Evolutionary conservation across 1,139 yeast genomes (phyloP).

Genomic region (Yamadazyma triangularis): DNA sequence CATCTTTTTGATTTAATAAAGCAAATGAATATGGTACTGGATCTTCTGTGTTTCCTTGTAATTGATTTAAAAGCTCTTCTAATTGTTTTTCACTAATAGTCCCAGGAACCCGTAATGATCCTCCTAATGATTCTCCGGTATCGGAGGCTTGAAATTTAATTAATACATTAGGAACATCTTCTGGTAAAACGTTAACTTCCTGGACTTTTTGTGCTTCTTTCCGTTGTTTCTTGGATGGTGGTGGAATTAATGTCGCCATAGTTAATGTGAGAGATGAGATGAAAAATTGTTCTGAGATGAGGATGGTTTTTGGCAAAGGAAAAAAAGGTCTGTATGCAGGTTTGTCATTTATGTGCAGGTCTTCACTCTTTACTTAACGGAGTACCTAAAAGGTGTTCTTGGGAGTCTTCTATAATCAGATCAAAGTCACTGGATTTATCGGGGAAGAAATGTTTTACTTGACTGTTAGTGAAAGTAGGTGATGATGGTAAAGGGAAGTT

Average conservation of each 20-base stretch:
- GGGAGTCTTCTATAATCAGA: conserved; percentile 3
- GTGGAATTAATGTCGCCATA: conserved; percentile 95
- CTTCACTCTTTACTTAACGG: no score
- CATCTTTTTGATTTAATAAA: conserved; percentile 43
- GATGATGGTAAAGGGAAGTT: conserved; percentile 18
- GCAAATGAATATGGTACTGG: conserved; percentile 91
- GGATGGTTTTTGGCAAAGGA: no score
- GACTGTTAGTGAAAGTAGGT: conserved; percentile 12
- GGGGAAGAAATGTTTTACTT: conserved; percentile 4
- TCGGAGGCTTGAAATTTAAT: conserved; percentile 91
- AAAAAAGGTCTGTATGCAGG: no score
- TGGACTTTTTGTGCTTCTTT: conserved; percentile 78
- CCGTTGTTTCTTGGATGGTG: conserved; percentile 87
- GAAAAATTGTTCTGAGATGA: background rate
- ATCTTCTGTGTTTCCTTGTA: conserved; percentile 65
- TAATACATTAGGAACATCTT: conserved; percentile 80
- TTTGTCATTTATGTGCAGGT: no score
- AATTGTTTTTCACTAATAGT: conserved; percentile 80
- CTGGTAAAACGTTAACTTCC: conserved; percentile 70
- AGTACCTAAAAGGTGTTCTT: background rate
- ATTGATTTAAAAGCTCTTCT: conserved; percentile 78
- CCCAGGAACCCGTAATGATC: conserved; percentile 89
- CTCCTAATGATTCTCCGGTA: conserved; percentile 85
- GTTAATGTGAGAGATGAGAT: conserved; percentile 6
- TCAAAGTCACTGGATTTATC: background rate